phyloP scores from a whole-genome alignment of 169 alveolate genomes.

The Eimeria acervulina region DNA sequence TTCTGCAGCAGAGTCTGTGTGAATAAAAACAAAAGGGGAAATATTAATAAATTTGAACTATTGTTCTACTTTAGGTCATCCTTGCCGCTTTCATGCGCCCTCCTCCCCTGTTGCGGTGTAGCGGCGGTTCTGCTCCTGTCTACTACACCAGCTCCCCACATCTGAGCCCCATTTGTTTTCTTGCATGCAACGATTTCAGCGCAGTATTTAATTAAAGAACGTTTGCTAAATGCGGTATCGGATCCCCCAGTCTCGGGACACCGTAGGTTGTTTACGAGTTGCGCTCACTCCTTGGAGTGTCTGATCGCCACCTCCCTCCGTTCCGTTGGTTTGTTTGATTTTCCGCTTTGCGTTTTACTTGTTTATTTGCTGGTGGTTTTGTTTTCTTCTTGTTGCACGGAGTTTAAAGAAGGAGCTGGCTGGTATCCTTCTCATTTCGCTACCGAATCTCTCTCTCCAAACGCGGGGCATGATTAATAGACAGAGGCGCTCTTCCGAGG shows the following conservation, averaged over 20 bases:
- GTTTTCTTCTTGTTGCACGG: not conserved
- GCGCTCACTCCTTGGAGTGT: slow-evolving; percentile 8
- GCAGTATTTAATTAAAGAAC: not conserved
- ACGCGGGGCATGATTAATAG: not conserved
- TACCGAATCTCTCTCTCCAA: not conserved
- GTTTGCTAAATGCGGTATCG: not conserved
- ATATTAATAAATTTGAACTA: not conserved
- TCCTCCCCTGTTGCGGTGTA: not conserved
- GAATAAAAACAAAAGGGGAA: not conserved
- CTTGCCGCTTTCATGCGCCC: not conserved
- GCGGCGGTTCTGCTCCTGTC: not conserved
- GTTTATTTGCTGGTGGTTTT: not conserved
- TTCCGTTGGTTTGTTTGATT: not conserved
- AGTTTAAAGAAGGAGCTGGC: not conserved
- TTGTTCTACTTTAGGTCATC: not conserved
- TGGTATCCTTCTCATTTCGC: not conserved
- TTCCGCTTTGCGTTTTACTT: not conserved
- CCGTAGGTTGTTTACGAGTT: not conserved
- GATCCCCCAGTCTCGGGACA: not conserved
- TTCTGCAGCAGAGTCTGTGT: not conserved
- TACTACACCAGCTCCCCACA: slow-evolving; percentile 17
- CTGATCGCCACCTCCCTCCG: not conserved
- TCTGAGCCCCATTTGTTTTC: slow-evolving; percentile 12
- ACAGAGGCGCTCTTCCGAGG: not conserved
- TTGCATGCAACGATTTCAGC: not conserved